phyloP scores from a whole-genome alignment of 2,329 filamentous ascomycete species.

The Tothia fuscella region DNA sequence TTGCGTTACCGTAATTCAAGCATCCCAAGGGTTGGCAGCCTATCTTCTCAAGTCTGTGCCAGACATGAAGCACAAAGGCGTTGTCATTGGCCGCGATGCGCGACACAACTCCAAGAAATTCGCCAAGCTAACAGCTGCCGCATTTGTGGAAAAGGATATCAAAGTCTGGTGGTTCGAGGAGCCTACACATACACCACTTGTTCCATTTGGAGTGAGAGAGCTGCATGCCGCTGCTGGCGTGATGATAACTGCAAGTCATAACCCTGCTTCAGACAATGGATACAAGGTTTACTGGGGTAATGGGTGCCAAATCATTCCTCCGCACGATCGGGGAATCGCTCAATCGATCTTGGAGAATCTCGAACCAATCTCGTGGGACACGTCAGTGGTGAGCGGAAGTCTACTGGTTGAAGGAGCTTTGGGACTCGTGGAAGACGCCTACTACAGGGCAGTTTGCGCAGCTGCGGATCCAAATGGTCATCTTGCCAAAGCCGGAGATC shows the following conservation, averaged over 20 bases:
- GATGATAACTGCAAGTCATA: slow-evolving; percentile 57
- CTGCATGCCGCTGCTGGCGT: slow-evolving; percentile 46
- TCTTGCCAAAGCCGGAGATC: slow-evolving; percentile 15
- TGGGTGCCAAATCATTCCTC: slow-evolving; percentile 54
- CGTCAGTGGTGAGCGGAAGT: slow-evolving; percentile 28
- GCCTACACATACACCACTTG: slow-evolving; percentile 46
- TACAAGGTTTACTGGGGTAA: slow-evolving; percentile 58
- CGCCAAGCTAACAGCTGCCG: slow-evolving; percentile 46
- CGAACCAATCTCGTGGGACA: slow-evolving; percentile 36
- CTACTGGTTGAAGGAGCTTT: slow-evolving; percentile 31
- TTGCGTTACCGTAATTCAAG: slow-evolving; percentile 47
- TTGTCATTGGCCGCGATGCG: slow-evolving; percentile 52
- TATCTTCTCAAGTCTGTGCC: slow-evolving; percentile 40
- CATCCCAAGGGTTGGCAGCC: slow-evolving; percentile 52
- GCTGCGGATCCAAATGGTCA: slow-evolving; percentile 23
- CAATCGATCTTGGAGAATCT: slow-evolving; percentile 43
- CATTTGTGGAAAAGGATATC: slow-evolving; percentile 46
- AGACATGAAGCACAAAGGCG: slow-evolving; percentile 31
- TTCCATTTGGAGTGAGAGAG: slow-evolving; percentile 47
- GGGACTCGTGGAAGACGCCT: slow-evolving; percentile 29
- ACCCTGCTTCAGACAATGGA: slow-evolving; percentile 52
- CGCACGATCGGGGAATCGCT: slow-evolving; percentile 47
- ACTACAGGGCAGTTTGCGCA: slow-evolving; percentile 31
- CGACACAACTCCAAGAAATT: slow-evolving; percentile 51
- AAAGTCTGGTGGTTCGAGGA: slow-evolving; percentile 48